These are phyloP conservation scores for Podospora bellae-mahoneyi DNA, from an alignment of 495 filamentous ascomycete genomes.

Conservation along the genomic window DNA sequence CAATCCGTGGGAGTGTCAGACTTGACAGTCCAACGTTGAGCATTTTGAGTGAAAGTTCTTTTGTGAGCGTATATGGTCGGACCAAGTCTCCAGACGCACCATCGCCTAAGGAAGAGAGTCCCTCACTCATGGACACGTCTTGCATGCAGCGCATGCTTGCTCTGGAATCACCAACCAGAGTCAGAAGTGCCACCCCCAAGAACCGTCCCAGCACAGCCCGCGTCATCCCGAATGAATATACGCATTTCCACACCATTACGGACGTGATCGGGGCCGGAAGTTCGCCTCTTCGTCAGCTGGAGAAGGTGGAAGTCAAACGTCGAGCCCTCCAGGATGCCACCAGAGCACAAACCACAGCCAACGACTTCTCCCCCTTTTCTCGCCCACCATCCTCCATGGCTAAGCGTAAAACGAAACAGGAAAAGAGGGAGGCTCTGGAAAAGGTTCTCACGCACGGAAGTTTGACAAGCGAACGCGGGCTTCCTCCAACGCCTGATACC, in stretches of 20 bases:
- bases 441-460: conserved; percentile 39
- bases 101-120: conserved; percentile 24
- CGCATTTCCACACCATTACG: conserved; percentile 41
- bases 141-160: conserved; percentile 16
- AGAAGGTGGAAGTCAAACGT: conserved; percentile 33
- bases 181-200: conserved; percentile 18
- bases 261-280: conserved; percentile 35
- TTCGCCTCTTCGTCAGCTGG: conserved; percentile 43
- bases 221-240: conserved; percentile 20
- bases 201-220: conserved; percentile 19
- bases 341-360: conserved; percentile 26
- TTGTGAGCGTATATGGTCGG: conserved; percentile 62
- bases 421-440: conserved; percentile 43
- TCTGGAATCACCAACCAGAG: conserved; percentile 24
- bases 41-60: conserved; percentile 75
- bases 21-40: conserved; percentile 65
- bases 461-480: conserved; percentile 29
- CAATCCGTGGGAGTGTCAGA: conserved; percentile 29
- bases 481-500: conserved; percentile 56
- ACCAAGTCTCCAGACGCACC: conserved; percentile 29
- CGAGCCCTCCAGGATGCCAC: conserved; percentile 23
- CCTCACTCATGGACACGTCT: conserved; percentile 31
- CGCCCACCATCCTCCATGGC: conserved; percentile 18
- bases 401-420: conserved; percentile 34
- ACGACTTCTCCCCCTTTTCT: conserved; percentile 22